Percentiles rank a stretch among this genome's conserved stretches.
Evolutionary conservation across 176 grass and related monocot genomes (phyloP).

Genomic region (Oryza punctata): DNA sequence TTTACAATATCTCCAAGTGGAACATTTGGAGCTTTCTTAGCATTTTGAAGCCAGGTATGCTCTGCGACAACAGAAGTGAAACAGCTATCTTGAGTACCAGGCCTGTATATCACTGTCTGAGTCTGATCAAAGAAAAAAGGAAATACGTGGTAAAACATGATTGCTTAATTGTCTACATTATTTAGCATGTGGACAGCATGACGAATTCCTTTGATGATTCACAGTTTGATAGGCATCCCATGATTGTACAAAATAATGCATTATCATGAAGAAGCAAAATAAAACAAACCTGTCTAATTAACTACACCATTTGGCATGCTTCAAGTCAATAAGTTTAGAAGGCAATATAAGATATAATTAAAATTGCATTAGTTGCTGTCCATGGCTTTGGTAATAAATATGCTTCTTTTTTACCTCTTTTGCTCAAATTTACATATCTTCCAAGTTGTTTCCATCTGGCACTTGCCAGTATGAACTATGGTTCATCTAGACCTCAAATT

Average conservation of each 20-base stretch:
- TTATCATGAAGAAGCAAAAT: constrained; percentile 16
- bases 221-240: neutral
- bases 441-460: neutral
- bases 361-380: neutral
- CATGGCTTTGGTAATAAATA: neutral
- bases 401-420: neutral
- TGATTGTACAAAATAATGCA: neutral
- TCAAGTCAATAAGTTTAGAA: neutral
- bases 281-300: constrained; percentile 11
- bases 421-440: neutral
- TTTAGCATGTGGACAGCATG: neutral
- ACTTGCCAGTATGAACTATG: neutral
- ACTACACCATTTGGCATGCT: neutral
- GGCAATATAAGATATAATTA: neutral
- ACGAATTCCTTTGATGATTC: neutral
- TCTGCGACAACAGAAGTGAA: constrained; percentile 49
- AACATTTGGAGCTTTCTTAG: constrained; percentile 98
- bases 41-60: constrained; percentile 98
- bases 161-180: neutral
- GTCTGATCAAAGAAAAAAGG: neutral
- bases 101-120: neutral
- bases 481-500: neutral
- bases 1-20: constrained; percentile 99
- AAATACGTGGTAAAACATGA: neutral
- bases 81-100: neutral